Conservation (phyloP, 176 grass and related monocot species). For the Musa acuminata region DNA sequence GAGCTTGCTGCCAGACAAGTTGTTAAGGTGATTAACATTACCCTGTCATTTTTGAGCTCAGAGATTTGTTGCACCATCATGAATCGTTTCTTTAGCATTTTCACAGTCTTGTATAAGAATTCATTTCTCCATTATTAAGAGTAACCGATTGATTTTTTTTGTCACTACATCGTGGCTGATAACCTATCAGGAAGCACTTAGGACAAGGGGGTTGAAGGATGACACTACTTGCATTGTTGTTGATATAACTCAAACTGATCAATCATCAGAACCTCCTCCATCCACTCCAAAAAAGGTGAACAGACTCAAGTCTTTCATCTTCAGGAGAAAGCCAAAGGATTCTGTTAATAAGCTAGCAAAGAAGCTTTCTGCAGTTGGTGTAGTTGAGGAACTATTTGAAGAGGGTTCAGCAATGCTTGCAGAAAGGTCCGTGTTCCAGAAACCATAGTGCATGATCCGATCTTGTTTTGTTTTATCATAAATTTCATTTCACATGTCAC, state of each 20-base stretch:
- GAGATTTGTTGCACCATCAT: background rate
- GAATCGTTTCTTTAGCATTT: background rate
- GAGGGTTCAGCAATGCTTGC: conserved; percentile 94
- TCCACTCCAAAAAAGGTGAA: conserved; percentile 76
- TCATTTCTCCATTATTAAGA: background rate
- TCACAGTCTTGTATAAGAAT: background rate
- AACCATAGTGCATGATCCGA: no score
- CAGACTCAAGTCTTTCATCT: conserved; percentile 64
- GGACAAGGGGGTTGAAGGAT: conserved; percentile 87
- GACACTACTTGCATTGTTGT: conserved; percentile 95
- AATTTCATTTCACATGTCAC: background rate
- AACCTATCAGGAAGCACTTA: conserved; percentile 69
- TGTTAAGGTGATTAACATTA: conserved; percentile 52
- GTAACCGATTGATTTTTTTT: background rate
- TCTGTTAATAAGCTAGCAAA: conserved; percentile 59
- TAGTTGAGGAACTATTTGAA: conserved; percentile 86
- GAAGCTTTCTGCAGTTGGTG: conserved; percentile 49
- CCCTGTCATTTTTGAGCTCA: background rate
- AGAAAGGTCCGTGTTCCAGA: conserved; percentile 48
- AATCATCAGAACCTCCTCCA: conserved; percentile 39
- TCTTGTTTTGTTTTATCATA: background rate
- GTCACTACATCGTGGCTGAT: background rate
- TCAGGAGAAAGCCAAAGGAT: conserved; percentile 63
- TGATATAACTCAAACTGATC: conserved; percentile 77
- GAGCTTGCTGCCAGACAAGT: conserved; percentile 93